A percentile compares a stretch with the other conserved stretches of the same genome.
These are phyloP conservation scores for Trichosanthes truncata DNA, from an alignment of 306 rosid genomes.

Conservation along the genomic window DNA sequence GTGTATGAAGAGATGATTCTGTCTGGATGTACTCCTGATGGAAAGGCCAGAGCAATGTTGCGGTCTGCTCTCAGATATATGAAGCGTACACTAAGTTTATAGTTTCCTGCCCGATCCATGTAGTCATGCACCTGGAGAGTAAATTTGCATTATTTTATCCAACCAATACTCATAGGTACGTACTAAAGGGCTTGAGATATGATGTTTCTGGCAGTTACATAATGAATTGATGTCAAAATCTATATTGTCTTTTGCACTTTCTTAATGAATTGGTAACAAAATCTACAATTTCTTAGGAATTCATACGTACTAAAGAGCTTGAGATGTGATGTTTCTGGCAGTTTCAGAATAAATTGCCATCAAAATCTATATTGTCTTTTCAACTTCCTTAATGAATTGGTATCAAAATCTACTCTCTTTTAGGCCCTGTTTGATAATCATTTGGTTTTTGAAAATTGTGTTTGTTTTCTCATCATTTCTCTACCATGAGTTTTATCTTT, in stretches of 20 bases:
- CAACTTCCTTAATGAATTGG: not conserved
- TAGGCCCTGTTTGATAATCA: no score
- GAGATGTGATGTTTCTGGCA: not conserved
- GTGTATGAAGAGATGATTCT: slow-evolving; percentile 89
- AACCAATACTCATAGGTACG: slow-evolving; percentile 28
- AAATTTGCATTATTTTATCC: slow-evolving; percentile 10
- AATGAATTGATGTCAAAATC: not conserved
- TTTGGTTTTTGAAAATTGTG: no score
- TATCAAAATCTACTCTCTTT: not conserved
- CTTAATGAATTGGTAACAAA: not conserved
- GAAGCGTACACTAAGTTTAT: slow-evolving; percentile 55
- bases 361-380: not conserved
- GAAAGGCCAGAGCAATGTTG: slow-evolving; percentile 87
- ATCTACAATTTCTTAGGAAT: not conserved
- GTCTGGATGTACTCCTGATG: slow-evolving; percentile 77
- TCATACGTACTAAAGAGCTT: not conserved
- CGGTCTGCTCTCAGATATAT: slow-evolving; percentile 88
- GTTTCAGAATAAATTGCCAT: not conserved
- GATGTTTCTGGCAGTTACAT: not conserved
- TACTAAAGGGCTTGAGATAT: not conserved
- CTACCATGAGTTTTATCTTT: no score
- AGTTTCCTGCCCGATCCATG: slow-evolving; percentile 16
- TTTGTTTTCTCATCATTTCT: no score
- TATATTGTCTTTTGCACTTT: not conserved
- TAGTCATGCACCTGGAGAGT: slow-evolving; percentile 3